These are phyloP conservation scores for Aurifilum marmelostoma DNA, from an alignment of 2,329 filamentous ascomycete genomes.

Conservation along the genomic window DNA sequence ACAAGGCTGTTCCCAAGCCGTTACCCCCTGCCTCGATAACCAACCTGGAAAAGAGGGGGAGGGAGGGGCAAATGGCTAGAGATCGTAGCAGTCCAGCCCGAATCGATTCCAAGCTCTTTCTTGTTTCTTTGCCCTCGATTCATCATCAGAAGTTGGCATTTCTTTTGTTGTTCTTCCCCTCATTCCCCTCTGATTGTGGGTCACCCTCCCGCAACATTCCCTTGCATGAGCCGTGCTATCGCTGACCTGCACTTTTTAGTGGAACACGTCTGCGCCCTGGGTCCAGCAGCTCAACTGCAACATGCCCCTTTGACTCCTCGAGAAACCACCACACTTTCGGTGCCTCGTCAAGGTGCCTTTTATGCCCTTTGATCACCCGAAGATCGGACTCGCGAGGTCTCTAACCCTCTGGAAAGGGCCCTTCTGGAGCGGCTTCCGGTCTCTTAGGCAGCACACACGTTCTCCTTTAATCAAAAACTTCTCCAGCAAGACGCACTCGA, in stretches of 20 bases:
- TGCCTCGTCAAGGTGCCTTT: background rate
- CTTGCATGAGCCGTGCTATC: background rate
- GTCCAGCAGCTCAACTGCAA: background rate
- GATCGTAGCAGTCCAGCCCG: background rate
- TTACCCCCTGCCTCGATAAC: conserved; percentile 8
- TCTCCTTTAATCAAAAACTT: conserved; percentile 13
- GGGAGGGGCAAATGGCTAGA: conserved; percentile 14
- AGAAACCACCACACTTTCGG: conserved; percentile 3
- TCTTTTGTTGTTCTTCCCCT: conserved; percentile 4
- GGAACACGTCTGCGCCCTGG: conserved; percentile 14
- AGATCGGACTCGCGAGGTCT: background rate
- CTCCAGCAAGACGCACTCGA: conserved; percentile 14
- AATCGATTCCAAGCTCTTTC: conserved; percentile 1
- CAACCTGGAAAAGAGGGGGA: conserved; percentile 5
- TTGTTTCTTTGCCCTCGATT: conserved; percentile 3
- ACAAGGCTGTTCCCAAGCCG: conserved; percentile 1
- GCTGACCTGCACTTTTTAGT: conserved; percentile 16
- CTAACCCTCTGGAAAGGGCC: background rate
- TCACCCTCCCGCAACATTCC: background rate
- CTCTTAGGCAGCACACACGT: background rate
- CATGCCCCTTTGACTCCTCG: conserved; percentile 11
- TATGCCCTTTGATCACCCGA: background rate
- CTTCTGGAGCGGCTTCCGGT: background rate
- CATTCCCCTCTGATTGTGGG: conserved; percentile 2
- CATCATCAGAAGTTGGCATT: background rate